Percentiles rank a stretch among this genome's conserved stretches.
phyloP scores from a whole-genome alignment of 192 early-diverging fungal species.

The Gigaspora rosea region DNA sequence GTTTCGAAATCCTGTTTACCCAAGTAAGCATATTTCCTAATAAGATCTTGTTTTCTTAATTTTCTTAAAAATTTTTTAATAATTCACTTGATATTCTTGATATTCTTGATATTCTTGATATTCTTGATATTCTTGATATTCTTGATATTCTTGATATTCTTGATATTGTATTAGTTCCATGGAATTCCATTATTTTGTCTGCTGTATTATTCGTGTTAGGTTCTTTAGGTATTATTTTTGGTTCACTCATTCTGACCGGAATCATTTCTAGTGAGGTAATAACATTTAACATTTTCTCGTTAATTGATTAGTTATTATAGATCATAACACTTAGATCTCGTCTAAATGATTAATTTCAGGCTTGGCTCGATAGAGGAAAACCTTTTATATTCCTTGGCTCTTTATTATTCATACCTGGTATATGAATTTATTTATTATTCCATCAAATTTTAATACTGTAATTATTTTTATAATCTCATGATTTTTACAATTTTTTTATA shows the following conservation, averaged over 20 bases:
- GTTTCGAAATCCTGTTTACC: constrained; percentile 1
- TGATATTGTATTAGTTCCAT: constrained; percentile 47
- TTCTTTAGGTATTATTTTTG: constrained; percentile 47
- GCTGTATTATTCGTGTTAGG: constrained; percentile 49
- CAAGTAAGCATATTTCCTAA: neutral
- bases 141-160: too few relatives aligned
- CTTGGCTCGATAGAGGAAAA: constrained; percentile 55
- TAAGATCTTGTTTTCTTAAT: neutral
- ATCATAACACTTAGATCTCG: neutral
- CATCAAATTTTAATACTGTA: too few relatives aligned
- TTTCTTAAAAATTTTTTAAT: too few relatives aligned
- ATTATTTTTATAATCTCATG: neutral
- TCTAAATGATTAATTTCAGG: constrained; percentile 34
- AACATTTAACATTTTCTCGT: neutral
- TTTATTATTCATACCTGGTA: constrained; percentile 63
- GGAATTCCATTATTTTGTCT: constrained; percentile 56
- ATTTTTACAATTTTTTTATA: neutral
- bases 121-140: too few relatives aligned
- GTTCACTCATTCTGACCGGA: constrained; percentile 53
- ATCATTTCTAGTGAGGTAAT: constrained; percentile 49
- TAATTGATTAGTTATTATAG: neutral
- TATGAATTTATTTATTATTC: neutral
- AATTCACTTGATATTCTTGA: too few relatives aligned
- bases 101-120: too few relatives aligned
- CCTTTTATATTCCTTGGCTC: constrained; percentile 56